Percentiles rank a stretch among this genome's conserved stretches.
phyloP scores from a whole-genome alignment of 306 rosid genomes.

The Prunus armeniaca region DNA sequence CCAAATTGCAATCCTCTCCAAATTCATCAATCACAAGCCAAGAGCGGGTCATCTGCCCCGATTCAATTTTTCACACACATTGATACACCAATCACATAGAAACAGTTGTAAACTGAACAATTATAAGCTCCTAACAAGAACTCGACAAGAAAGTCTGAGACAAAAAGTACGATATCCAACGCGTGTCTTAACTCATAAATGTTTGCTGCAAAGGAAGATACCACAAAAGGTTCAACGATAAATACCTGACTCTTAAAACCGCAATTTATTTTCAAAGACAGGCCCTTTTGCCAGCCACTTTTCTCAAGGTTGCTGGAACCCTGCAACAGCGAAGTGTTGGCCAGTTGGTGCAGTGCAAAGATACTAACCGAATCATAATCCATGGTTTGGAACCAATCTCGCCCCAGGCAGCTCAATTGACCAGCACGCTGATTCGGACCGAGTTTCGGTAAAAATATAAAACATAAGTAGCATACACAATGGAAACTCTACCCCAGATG shows the following conservation, averaged over 20 bases:
- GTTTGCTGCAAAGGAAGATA: not conserved
- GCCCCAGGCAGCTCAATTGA: no score
- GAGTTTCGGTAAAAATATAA: no score
- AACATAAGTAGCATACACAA: not conserved
- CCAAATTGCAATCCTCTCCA: conserved; percentile 93
- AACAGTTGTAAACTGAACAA: conserved; percentile 13
- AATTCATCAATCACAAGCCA: conserved; percentile 95
- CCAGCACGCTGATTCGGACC: no score
- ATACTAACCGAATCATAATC: conserved; percentile 97
- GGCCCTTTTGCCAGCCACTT: conserved; percentile 86
- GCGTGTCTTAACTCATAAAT: not conserved
- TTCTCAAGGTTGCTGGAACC: conserved; percentile 91
- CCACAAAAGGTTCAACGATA: not conserved
- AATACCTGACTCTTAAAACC: conserved; percentile 85
- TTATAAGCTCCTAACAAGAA: conserved; percentile 3
- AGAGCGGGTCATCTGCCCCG: conserved; percentile 75
- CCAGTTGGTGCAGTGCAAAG: conserved; percentile 99
- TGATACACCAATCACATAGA: not conserved
- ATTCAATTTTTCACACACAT: conserved; percentile 12
- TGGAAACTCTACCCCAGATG: not conserved
- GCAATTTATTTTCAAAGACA: conserved; percentile 96
- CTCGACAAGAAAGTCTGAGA: not conserved
- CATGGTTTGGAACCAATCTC: conserved; percentile 99
- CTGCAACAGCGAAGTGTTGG: conserved; percentile 94
- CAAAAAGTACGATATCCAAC: no score